phyloP scores from a whole-genome alignment of 106 monocot species.

The Cymbidium sinense region DNA sequence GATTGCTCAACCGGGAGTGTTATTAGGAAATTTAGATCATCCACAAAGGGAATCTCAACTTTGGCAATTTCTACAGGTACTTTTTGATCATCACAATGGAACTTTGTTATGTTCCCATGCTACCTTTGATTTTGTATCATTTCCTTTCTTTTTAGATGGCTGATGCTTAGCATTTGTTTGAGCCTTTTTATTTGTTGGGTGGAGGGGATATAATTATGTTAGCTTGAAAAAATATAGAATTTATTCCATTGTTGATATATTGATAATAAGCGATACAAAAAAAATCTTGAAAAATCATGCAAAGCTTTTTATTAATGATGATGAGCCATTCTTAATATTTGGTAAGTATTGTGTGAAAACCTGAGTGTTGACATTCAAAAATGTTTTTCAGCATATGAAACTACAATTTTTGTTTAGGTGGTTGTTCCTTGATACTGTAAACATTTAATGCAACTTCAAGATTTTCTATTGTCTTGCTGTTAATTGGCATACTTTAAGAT shows the following conservation, averaged over 20 bases:
- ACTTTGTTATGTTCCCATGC: not conserved
- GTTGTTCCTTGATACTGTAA: not conserved
- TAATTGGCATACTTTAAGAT: not conserved
- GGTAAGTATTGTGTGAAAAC: not conserved
- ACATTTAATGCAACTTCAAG: not conserved
- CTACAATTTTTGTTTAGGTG: not conserved
- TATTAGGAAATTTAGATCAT: conserved; percentile 50
- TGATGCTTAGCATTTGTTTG: not conserved
- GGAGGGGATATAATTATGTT: not conserved
- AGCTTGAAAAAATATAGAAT: not conserved
- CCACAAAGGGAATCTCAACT: conserved; percentile 64
- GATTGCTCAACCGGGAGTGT: conserved; percentile 51
- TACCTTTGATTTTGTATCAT: conserved; percentile 3
- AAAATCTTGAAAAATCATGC: not conserved
- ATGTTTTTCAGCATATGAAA: not conserved
- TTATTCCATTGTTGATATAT: not conserved
- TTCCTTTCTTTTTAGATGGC: not conserved
- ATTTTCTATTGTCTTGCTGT: not conserved
- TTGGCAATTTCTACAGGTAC: conserved; percentile 81
- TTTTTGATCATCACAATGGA: not conserved
- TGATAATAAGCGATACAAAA: not conserved
- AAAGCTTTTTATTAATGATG: not conserved
- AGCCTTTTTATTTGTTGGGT: not conserved
- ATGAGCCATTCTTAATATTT: not conserved
- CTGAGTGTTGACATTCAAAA: no score